phyloP scores from a whole-genome alignment of 2,329 filamentous ascomycete genomes.

The Biscogniauxia marginata region DNA sequence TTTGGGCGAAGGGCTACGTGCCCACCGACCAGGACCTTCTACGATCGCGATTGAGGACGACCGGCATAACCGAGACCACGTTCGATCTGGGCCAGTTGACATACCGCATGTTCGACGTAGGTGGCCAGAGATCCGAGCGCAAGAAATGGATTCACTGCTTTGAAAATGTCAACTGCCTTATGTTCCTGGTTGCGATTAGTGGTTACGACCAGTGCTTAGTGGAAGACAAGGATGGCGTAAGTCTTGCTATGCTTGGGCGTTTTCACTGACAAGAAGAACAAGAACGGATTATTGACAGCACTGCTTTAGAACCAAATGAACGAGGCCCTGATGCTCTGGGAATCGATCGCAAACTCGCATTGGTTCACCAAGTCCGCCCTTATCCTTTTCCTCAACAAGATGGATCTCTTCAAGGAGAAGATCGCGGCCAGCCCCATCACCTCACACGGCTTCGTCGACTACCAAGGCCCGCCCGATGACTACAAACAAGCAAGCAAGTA shows the following conservation, averaged over 20 bases:
- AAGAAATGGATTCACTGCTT: slow-evolving; percentile 99
- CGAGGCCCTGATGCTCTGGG: slow-evolving; percentile 83
- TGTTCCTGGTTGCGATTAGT: slow-evolving; percentile 93
- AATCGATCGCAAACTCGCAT: slow-evolving; percentile 81
- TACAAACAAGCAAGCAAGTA: slow-evolving; percentile 76
- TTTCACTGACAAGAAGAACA: background rate
- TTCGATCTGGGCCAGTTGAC: slow-evolving; percentile 91
- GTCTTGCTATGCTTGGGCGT: slow-evolving; percentile 35
- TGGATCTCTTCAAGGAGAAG: slow-evolving; percentile 81
- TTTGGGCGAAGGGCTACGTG: slow-evolving; percentile 76
- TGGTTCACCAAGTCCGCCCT: slow-evolving; percentile 82
- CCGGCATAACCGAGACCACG: slow-evolving; percentile 91
- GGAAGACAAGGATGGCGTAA: slow-evolving; percentile 92
- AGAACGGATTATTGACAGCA: slow-evolving; percentile 6
- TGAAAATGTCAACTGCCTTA: slow-evolving; percentile 85
- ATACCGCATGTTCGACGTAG: slow-evolving; percentile 96
- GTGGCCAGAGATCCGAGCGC: slow-evolving; percentile 85
- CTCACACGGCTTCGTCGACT: slow-evolving; percentile 75
- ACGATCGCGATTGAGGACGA: slow-evolving; percentile 84
- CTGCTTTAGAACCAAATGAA: slow-evolving; percentile 81
- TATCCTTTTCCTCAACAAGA: slow-evolving; percentile 85
- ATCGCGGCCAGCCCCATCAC: slow-evolving; percentile 68
- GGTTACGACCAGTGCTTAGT: slow-evolving; percentile 96
- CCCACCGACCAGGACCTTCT: slow-evolving; percentile 94
- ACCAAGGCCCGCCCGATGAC: slow-evolving; percentile 68